Base-by-base conservation (phyloP, 1,284 basidiomycete genomes). In the Ganoderma sinense region DNA sequence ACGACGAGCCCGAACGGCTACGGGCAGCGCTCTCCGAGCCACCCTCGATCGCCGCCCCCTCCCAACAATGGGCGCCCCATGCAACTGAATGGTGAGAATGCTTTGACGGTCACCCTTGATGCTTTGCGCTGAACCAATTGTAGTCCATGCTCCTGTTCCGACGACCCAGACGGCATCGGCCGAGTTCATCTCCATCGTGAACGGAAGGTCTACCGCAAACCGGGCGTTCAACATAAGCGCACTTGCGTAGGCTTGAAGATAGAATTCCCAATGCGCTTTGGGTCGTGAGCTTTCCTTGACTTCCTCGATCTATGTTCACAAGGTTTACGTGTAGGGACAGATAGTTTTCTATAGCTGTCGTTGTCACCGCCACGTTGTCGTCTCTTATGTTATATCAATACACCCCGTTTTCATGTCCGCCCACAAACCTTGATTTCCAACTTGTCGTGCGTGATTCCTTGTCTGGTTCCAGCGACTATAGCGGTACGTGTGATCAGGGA, bases 121-220 rank as follows among this genome's bases (percentile, higher is more conserved):
- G 29, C 31, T 33, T 7, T 1, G 31, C 16, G 53, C 53, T 56
- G 29, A 56, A 56, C 31, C 29, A 5, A 20, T 56, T 18, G 23
- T 56, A 56, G 53, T 56, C 26, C 29, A 56, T 29, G 10, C 16
- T 16, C 53, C 53, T 29, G 14, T 56, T 56, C 53, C 53, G 53
- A 26, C 26, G 51, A 33, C 29, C 29, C 31, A 56, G 13, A 33
- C 16, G 2, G 40, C 29, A 14, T 29, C 48, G 6, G 45, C 45
- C 23, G 62, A 64, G 62, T 64, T 53, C 33, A 51, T 64, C 31
- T 62, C 61, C 43, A 62, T 45, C n/a, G 45, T 63, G 8, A 36
- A 64, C 13, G 62, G 62, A 36, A 64, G 53, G 45, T 33, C 62
- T 29, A 64, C 48, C 5, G 7, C 53, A 20, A 56, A 56, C 26